phyloP scores from a whole-genome alignment of 331 rosid species.

The Cydonia oblonga region DNA sequence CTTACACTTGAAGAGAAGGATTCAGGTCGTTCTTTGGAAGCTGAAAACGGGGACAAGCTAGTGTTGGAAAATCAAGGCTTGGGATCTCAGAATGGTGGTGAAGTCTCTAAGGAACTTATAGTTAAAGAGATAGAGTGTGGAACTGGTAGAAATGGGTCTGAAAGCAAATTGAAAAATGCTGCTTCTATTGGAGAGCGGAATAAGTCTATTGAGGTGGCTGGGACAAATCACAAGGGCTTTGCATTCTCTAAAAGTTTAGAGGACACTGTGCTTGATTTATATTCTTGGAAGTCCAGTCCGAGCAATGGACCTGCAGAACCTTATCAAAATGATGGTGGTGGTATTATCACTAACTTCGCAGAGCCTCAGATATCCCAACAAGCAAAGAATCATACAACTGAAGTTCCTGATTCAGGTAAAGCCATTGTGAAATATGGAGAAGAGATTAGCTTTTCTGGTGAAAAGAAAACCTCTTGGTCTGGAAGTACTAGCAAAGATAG shows the following conservation, averaged over 20 bases:
- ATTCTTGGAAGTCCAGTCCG: constrained; percentile 55
- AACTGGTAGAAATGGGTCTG: constrained; percentile 48
- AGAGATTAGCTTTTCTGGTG: constrained; percentile 30
- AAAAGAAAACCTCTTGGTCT: constrained; percentile 44
- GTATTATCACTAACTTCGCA: constrained; percentile 14
- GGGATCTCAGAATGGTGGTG: constrained; percentile 30
- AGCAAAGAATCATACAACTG: constrained; percentile 30
- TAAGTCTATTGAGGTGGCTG: constrained; percentile 49
- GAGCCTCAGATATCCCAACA: constrained; percentile 40
- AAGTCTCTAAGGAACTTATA: constrained; percentile 65
- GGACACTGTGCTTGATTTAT: constrained; percentile 58
- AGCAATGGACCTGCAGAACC: constrained; percentile 52
- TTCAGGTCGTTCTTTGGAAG: constrained; percentile 19
- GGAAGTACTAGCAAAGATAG: constrained; percentile 54
- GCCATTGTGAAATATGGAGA: constrained; percentile 32
- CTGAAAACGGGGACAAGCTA: constrained; percentile 46
- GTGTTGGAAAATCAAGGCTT: constrained; percentile 36
- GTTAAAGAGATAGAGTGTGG: constrained; percentile 96
- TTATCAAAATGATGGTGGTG: constrained; percentile 35
- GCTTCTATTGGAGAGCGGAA: constrained; percentile 45
- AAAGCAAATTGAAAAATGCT: constrained; percentile 53
- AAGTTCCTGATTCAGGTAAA: constrained; percentile 31
- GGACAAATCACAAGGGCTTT: constrained; percentile 53
- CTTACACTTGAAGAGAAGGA: constrained; percentile 59
- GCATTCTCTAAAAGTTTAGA: constrained; percentile 50